Percentiles rank a stretch among this genome's conserved stretches.
phyloP scores from a whole-genome alignment of 2,329 filamentous ascomycete species.

The Periconia macrospinosa region DNA sequence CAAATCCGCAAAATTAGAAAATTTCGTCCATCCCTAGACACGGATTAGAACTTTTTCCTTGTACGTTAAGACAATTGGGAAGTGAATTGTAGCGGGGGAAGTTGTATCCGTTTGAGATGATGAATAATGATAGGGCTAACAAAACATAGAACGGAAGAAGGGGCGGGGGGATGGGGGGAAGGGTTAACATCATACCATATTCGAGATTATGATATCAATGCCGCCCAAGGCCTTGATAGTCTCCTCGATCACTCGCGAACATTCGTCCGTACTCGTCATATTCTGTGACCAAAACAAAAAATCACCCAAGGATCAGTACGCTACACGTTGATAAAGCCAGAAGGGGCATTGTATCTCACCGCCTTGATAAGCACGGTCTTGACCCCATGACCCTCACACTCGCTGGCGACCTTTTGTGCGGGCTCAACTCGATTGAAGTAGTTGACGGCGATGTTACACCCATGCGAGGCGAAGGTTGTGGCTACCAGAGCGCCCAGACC shows the following conservation, averaged over 20 bases:
- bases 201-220: conserved; percentile 77
- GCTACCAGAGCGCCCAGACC: conserved; percentile 72
- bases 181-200: conserved; percentile 55
- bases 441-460: conserved; percentile 73
- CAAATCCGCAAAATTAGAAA: conserved; percentile 60
- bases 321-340: neutral
- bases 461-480: conserved; percentile 67
- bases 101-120: no score
- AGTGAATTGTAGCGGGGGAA: neutral
- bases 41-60: neutral
- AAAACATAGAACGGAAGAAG: neutral
- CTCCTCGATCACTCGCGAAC: conserved; percentile 61
- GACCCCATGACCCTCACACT: conserved; percentile 56
- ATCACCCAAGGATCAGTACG: neutral
- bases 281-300: conserved; percentile 49
- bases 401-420: conserved; percentile 61
- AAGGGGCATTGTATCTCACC: conserved; percentile 41
- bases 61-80: neutral
- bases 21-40: conserved; percentile 62
- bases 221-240: conserved; percentile 65
- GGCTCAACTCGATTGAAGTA: conserved; percentile 65
- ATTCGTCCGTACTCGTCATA: conserved; percentile 61
- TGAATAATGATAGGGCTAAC: neutral
- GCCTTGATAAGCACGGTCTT: conserved; percentile 63
- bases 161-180: neutral